Percentiles rank a stretch among this genome's conserved stretches.
Evolutionary conservation across 495 filamentous ascomycete genomes (phyloP).

Genomic region (Trichocladium antarcticum): DNA sequence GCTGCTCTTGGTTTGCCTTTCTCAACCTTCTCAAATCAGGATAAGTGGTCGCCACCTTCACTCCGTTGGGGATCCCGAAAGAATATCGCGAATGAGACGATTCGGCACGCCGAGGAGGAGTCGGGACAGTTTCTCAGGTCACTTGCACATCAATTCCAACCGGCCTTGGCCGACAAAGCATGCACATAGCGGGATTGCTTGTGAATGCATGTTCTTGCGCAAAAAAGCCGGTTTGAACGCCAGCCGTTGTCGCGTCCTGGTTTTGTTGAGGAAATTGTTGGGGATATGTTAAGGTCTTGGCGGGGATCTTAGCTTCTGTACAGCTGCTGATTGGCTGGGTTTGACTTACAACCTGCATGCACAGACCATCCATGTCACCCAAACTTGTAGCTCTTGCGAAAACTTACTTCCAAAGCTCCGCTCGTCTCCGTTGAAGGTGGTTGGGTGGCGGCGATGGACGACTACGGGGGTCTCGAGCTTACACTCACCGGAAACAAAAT

Average conservation of each 20-base stretch:
- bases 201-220: slow-evolving; percentile 10
- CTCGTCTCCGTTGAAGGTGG: too few species aligned
- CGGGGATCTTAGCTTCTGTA: background rate
- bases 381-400: background rate
- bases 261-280: slow-evolving; percentile 33
- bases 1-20: too few species aligned
- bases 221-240: background rate
- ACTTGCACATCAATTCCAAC: slow-evolving; percentile 4
- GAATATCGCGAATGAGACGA: slow-evolving; percentile 8
- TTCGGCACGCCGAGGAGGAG: background rate
- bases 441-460: too few species aligned
- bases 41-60: slow-evolving; percentile 1
- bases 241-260: slow-evolving; percentile 16
- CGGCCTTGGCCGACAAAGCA: slow-evolving; percentile 20
- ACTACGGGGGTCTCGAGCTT: too few species aligned
- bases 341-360: background rate
- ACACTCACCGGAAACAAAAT: too few species aligned
- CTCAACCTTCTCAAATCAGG: background rate
- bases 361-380: background rate
- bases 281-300: slow-evolving; percentile 13
- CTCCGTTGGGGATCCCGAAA: slow-evolving; percentile 4
- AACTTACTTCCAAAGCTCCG: background rate
- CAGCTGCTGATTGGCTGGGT: slow-evolving; percentile 6
- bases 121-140: background rate
- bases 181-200: slow-evolving; percentile 18